Evolutionary conservation across 768 basidiomycete genomes (phyloP), one percentile per base, ranked within the genome.

Genomic region (Roridomyces roridus): DNA sequence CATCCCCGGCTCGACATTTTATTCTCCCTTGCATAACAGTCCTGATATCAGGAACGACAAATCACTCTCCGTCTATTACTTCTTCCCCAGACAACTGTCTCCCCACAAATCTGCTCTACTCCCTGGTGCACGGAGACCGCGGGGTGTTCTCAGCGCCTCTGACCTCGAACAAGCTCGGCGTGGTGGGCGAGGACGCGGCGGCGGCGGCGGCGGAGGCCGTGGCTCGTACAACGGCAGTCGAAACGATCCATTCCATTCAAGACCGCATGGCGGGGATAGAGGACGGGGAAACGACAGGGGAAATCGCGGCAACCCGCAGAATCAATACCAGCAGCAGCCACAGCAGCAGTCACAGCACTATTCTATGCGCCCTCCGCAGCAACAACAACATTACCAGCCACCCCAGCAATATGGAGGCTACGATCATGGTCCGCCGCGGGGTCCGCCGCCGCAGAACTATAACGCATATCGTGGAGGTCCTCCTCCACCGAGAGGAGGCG

Each of bases 1-100:
- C 66, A 83, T 98, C 12, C 97, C 97, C 4, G 93, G 94, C 47
- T 91, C 95, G 6, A 96, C 93, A 0, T 96, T 92, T 70, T 86
- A 87, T 64, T 85, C 84, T 28, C 94, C 92, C 9, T 73, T 99
- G 31, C 64, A 79, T 36, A 80, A 80, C 47, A 54, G 92, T 46
- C 83, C 84, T 3, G 95, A 98, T 72, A 88, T 99, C 63, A 81
- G 83, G 65, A 89, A 91, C 68, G 95, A 99, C 72, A 83, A 85
- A 21, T 92, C 96, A 10, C 76, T 98, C 12, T 96, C 94, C 0
- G 94, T 88, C 3, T 73, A 87, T 28, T 98, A 94, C 72, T 87
- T 85, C 71, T 97, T 95, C 83, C 96, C 97, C 0, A 83, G 85
- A 67, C 96, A 98, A 67, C 70, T 88, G 12, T 82, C 82, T 3